Conservation (phyloP, 1,139 yeast species). For the Magnusiomyces magnusii region DNA sequence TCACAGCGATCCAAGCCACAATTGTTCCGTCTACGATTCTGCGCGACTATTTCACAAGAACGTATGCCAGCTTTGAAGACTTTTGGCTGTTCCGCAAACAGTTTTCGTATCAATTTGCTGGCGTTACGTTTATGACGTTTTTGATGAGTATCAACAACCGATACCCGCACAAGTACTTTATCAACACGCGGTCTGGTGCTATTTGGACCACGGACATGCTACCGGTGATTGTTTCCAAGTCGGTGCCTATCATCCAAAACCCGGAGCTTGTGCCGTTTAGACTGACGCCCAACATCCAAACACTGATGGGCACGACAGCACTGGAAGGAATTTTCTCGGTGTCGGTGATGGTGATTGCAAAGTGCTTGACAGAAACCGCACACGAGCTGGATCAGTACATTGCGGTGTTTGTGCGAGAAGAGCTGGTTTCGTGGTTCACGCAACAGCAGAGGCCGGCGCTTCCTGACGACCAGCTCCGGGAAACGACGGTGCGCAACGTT, state of each 20-base stretch:
- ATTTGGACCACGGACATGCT: conserved; percentile 96
- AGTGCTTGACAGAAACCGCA: conserved; percentile 85
- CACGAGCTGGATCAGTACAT: conserved; percentile 69
- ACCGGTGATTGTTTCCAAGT: conserved; percentile 56
- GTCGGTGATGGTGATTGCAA: conserved; percentile 75
- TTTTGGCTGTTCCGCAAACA: conserved; percentile 97
- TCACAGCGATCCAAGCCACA: conserved; percentile 80
- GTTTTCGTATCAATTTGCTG: conserved; percentile 93
- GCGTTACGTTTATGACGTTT: conserved; percentile 85
- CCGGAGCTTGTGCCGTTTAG: conserved; percentile 97
- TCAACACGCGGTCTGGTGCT: conserved; percentile 74
- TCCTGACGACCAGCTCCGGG: conserved; percentile 74
- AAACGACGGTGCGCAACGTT: conserved; percentile 82
- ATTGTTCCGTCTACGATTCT: conserved; percentile 81
- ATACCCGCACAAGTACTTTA: conserved; percentile 87
- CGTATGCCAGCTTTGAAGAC: conserved; percentile 78
- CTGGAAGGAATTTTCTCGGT: conserved; percentile 88
- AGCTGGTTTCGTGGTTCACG: conserved; percentile 86
- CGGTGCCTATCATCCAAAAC: conserved; percentile 84
- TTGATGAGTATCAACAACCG: conserved; percentile 93
- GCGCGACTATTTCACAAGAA: conserved; percentile 55
- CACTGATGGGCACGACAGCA: conserved; percentile 86
- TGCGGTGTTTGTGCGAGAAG: conserved; percentile 91
- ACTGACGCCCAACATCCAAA: conserved; percentile 91
- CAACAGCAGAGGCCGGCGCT: conserved; percentile 61